These are phyloP conservation scores for Oehlia diaphana DNA, from an alignment of 192 early-diverging fungal genomes.

Conservation along the genomic window DNA sequence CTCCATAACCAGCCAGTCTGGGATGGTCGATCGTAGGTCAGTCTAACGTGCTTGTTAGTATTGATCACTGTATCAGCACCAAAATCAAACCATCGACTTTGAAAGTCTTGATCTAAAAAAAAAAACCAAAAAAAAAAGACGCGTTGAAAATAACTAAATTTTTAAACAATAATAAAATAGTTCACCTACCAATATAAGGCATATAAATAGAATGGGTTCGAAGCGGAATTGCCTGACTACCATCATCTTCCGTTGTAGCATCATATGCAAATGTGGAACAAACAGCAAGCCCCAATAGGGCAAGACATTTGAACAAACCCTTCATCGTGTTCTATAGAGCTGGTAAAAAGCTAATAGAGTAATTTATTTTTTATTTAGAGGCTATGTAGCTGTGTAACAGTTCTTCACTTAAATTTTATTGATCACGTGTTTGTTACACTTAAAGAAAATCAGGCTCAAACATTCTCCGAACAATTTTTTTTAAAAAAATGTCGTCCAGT, in stretches of 20 bases:
- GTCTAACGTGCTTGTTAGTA: slow-evolving; percentile 79
- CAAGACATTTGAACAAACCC: background rate
- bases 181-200: slow-evolving; percentile 58
- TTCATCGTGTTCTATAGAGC: background rate
- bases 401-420: no score
- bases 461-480: no score
- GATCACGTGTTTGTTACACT: no score
- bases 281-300: slow-evolving; percentile 4
- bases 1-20: slow-evolving; percentile 85
- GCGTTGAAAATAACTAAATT: background rate
- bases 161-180: background rate
- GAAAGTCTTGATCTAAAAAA: slow-evolving; percentile 68
- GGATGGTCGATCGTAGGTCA: slow-evolving; percentile 80
- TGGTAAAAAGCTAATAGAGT: background rate
- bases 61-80: slow-evolving; percentile 90
- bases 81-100: slow-evolving; percentile 93
- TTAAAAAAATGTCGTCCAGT: background rate
- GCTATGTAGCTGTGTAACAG: no score
- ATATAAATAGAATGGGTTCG: slow-evolving; percentile 50
- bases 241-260: background rate
- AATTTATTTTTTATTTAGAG: background rate
- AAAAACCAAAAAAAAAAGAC: background rate
- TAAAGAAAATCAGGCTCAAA: no score
- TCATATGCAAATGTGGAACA: background rate
- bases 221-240: slow-evolving; percentile 32